These are phyloP conservation scores for Blepharisma undulans DNA, from an alignment of 169 alveolate genomes.

Conservation along the genomic window DNA sequence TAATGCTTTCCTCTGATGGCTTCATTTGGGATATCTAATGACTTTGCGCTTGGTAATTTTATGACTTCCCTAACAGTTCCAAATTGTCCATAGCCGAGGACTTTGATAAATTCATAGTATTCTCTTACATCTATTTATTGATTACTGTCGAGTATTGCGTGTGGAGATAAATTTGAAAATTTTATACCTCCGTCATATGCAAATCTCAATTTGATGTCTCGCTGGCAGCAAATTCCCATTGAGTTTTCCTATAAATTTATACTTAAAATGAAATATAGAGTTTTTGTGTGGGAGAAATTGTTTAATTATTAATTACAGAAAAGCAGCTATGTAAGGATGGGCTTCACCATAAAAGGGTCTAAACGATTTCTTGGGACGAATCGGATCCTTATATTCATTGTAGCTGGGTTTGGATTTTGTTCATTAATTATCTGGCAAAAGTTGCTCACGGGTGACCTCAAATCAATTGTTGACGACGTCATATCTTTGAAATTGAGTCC, in stretches of 20 bases:
- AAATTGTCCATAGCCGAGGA: conserved; percentile 32
- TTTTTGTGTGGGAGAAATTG: neutral
- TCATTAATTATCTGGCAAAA: neutral
- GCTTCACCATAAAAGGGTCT: neutral
- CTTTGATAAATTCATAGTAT: conserved; percentile 6
- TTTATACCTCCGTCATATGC: neutral
- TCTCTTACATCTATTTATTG: neutral
- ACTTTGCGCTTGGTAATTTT: neutral
- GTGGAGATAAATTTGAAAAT: neutral
- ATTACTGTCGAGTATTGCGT: neutral
- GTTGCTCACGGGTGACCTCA: neutral
- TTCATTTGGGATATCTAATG: neutral
- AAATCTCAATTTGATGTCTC: neutral
- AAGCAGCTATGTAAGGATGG: neutral
- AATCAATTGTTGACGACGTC: neutral
- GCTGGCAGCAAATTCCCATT: neutral
- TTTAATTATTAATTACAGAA: neutral
- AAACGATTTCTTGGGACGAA: neutral
- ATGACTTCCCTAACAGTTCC: conserved; percentile 38
- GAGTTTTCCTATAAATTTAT: neutral
- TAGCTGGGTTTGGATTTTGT: neutral
- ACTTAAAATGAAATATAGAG: neutral
- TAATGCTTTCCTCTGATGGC: neutral
- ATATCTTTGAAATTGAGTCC: neutral
- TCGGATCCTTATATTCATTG: neutral